Conservation (phyloP, 495 filamentous ascomycete genomes). For the Daldinia caldariorum region DNA sequence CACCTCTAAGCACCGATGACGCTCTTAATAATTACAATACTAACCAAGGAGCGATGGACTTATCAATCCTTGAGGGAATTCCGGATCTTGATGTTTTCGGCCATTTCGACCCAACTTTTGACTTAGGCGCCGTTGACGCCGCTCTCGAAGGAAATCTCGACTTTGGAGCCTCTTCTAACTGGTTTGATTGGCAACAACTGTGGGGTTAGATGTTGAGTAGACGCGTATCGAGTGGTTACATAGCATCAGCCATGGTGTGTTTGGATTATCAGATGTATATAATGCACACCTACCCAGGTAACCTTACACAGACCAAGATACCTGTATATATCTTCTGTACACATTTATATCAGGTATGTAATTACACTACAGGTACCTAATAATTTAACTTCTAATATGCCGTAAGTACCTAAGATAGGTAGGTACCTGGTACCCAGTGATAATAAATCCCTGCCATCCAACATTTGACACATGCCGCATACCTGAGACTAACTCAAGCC, state of each 20-base stretch:
- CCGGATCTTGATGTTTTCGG: constrained; percentile 56
- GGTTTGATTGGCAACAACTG: constrained; percentile 50
- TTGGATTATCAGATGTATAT: background rate
- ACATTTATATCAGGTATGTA: no score
- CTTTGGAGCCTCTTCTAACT: constrained; percentile 51
- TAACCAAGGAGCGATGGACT: constrained; percentile 37
- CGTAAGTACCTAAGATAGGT: no score
- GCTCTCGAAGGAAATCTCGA: constrained; percentile 55
- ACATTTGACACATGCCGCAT: background rate
- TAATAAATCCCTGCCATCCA: background rate
- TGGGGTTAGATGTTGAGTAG: constrained; percentile 24
- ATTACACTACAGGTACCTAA: no score
- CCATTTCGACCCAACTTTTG: constrained; percentile 56
- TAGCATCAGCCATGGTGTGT: background rate
- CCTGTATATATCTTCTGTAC: no score
- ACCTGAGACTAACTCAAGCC: background rate
- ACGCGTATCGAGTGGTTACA: no score
- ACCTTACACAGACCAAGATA: background rate
- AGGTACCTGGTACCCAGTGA: background rate
- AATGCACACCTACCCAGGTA: background rate
- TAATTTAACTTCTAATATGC: no score
- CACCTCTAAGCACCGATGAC: constrained; percentile 13
- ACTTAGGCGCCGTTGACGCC: constrained; percentile 55
- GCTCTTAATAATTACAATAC: constrained; percentile 10
- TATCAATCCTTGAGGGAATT: constrained; percentile 47